phyloP scores from a whole-genome alignment of 2,329 filamentous ascomycete genomes.

The Hortaea werneckii region DNA sequence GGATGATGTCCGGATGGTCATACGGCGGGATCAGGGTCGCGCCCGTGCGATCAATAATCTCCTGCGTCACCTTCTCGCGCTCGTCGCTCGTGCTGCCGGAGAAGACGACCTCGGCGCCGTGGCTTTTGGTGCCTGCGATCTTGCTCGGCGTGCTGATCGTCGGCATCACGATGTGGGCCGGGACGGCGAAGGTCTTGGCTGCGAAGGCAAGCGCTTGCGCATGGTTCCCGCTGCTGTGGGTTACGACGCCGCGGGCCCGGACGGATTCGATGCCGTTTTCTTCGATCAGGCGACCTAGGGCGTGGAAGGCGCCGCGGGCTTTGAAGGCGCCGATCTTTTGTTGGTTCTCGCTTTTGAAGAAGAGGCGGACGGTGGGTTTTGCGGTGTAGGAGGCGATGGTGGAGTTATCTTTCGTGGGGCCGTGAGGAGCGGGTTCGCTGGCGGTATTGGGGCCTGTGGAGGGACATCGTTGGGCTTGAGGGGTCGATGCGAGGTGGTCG shows the following conservation, averaged over 20 bases:
- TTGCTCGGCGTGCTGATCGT: constrained; percentile 75
- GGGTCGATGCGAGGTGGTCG: constrained; percentile 61
- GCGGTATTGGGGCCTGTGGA: constrained; percentile 3
- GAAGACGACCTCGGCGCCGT: constrained; percentile 71
- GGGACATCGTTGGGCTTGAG: constrained; percentile 38
- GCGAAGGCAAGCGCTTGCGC: constrained; percentile 86
- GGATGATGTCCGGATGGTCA: constrained; percentile 82
- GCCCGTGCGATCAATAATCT: constrained; percentile 60
- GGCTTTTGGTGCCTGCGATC: constrained; percentile 68
- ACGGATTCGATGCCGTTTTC: constrained; percentile 50
- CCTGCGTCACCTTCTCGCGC: constrained; percentile 65
- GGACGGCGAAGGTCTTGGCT: constrained; percentile 60
- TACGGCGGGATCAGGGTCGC: constrained; percentile 81
- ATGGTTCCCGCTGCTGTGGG: constrained; percentile 89
- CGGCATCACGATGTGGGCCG: constrained; percentile 88
- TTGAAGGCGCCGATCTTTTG: constrained; percentile 92
- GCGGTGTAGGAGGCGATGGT: constrained; percentile 32
- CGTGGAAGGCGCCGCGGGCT: constrained; percentile 81
- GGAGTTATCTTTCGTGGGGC: neutral
- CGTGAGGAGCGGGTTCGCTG: constrained; percentile 7
- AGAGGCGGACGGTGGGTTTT: constrained; percentile 58
- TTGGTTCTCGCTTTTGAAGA: constrained; percentile 94
- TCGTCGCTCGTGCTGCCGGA: constrained; percentile 71
- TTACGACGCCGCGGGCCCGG: constrained; percentile 61
- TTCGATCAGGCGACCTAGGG: constrained; percentile 59